A percentile compares a stretch with the other conserved stretches of the same genome.
These are phyloP conservation scores for Calonectria hongkongensis DNA, from an alignment of 2,329 filamentous ascomycete species.

Conservation along the genomic window DNA sequence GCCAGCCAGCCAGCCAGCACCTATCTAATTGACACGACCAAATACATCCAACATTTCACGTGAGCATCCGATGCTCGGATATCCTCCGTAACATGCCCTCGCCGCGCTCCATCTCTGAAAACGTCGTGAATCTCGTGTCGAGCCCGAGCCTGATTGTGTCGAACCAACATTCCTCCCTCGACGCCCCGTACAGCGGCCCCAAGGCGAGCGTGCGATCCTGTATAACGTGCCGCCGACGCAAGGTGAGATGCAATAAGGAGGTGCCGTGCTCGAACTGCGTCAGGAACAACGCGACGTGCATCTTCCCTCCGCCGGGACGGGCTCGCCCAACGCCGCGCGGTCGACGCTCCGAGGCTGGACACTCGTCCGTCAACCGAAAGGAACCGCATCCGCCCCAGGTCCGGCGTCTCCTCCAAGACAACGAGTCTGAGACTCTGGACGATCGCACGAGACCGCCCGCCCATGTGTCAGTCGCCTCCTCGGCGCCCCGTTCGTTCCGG, in stretches of 20 bases:
- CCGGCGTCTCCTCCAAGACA: constrained; percentile 15
- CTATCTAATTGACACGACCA: neutral
- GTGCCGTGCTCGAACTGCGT: constrained; percentile 38
- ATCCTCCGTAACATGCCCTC: constrained; percentile 27
- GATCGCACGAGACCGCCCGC: neutral
- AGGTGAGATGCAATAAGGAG: constrained; percentile 41
- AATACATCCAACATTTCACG: neutral
- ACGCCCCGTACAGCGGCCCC: constrained; percentile 15
- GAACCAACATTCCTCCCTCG: constrained; percentile 20
- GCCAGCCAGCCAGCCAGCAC: neutral
- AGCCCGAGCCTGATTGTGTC: constrained; percentile 27
- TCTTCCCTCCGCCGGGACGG: constrained; percentile 39
- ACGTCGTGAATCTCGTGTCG: constrained; percentile 21
- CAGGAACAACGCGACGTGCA: constrained; percentile 28
- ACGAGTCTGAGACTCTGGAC: constrained; percentile 13
- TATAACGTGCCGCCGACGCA: constrained; percentile 37
- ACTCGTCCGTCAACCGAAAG: constrained; percentile 22
- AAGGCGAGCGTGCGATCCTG: constrained; percentile 36
- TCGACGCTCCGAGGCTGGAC: constrained; percentile 27
- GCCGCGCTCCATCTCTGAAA: constrained; percentile 14
- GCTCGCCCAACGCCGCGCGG: constrained; percentile 35
- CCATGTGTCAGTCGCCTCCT: constrained; percentile 19
- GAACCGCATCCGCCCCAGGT: constrained; percentile 21
- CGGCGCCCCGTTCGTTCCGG: constrained; percentile 13
- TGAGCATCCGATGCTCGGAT: constrained; percentile 17